Evolutionary conservation across 495 filamentous ascomycete genomes (phyloP), one percentile per base, ranked within the genome.

Genomic region (Neohortaea acidophila): DNA sequence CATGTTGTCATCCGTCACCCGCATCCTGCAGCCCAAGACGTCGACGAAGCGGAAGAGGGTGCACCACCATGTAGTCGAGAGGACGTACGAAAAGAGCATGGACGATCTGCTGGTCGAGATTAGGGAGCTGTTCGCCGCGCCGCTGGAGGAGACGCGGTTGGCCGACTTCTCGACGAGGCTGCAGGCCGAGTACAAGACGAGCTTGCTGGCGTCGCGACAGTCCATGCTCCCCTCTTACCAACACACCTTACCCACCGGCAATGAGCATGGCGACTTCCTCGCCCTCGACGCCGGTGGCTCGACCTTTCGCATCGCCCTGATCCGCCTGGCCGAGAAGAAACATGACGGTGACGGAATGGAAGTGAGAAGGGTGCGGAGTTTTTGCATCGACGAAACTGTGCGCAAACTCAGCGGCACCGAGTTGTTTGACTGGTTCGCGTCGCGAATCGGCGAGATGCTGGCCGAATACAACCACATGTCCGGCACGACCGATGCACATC

Each of bases 371-470:
- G 65, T 68, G 26, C 52, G 63, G 17, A 65, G 61, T 11, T 70
- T 63, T 24, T 47, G 54, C 6, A 79, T 80, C 33, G 70, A 73
- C 49, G 63, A 67, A 31, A 39, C 48, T 2, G 60, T 76, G 33
- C 68, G 69, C 41, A 44, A 62, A 19, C 50, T 78, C 41, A 56
- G 66, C 36, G 74, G 71, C 0, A 62, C 61, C 0, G 52, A 52
- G 0, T 79, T 80, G 52, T 80, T 79, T 41, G 74, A 79, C 46
- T 80, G 75, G 75, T 74, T 80, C 64, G 75, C 75, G 3, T 59
- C 57, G 23, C 59, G 64, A 24, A 74, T 80, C 28, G 44, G 51
- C 30, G 65, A 75, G n/a, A 59, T 62, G n/a, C 59, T 77, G 51
- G 39, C 56, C 0, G 58, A 54, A 21, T 45, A 52, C 8, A 47